These are phyloP conservation scores for Bryoerythrophyllum caledonicum DNA, from an alignment of 225 moss, liverwort and hornwort species.

Conservation along the genomic window DNA sequence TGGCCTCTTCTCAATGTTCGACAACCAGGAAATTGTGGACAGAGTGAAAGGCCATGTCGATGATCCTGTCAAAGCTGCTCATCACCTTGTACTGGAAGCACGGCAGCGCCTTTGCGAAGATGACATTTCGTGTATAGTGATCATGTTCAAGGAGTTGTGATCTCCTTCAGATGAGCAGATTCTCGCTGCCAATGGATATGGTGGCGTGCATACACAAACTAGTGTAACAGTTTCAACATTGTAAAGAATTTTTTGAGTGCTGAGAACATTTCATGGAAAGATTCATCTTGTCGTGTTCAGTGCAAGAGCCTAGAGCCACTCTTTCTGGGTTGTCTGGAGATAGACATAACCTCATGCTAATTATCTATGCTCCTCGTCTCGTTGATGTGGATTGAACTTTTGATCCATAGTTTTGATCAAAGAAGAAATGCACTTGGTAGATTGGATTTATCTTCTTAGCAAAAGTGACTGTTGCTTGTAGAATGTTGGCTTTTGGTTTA, in stretches of 20 bases:
- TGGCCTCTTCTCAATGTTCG: slow-evolving; percentile 70
- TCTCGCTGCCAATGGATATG: neutral
- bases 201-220: neutral
- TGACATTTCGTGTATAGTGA: slow-evolving; percentile 77
- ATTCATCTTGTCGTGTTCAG: too few species aligned
- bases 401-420: too few species aligned
- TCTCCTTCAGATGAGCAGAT: neutral
- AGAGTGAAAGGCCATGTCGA: slow-evolving; percentile 32
- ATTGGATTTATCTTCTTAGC: too few species aligned
- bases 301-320: too few species aligned
- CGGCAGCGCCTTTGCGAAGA: slow-evolving; percentile 61
- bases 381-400: too few species aligned
- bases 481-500: too few species aligned
- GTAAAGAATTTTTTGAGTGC: too few species aligned
- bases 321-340: neutral
- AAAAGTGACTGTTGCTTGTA: too few species aligned
- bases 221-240: too few species aligned
- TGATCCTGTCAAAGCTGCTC: slow-evolving; percentile 64
- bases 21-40: slow-evolving; percentile 69
- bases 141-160: slow-evolving; percentile 61
- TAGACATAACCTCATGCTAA: neutral
- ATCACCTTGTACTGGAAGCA: slow-evolving; percentile 56
- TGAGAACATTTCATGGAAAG: too few species aligned
- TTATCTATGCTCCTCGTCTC: neutral
- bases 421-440: too few species aligned